These are phyloP conservation scores for Amylocarpus encephaloides DNA, from an alignment of 2,329 filamentous ascomycete species.

Conservation along the genomic window DNA sequence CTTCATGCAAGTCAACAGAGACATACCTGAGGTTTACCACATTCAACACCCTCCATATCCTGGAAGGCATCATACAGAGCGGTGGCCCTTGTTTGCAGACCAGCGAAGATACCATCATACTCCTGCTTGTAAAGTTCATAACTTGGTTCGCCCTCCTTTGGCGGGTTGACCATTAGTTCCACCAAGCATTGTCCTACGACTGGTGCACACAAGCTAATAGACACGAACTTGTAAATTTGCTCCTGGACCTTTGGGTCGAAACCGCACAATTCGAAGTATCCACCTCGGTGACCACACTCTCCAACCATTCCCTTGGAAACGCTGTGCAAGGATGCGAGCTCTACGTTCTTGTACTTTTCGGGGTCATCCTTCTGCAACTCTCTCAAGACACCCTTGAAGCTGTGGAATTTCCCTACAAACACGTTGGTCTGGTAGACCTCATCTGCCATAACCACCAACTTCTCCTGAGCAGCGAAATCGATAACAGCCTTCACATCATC, in stretches of 20 bases:
- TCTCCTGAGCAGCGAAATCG: conserved; percentile 76
- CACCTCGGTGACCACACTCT: conserved; percentile 94
- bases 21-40: conserved; percentile 66
- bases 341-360: conserved; percentile 74
- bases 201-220: conserved; percentile 91
- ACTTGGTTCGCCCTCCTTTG: conserved; percentile 73
- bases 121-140: conserved; percentile 79
- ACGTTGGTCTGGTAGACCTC: conserved; percentile 99
- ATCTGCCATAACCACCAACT: conserved; percentile 85
- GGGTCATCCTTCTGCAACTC: conserved; percentile 69
- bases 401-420: conserved; percentile 88
- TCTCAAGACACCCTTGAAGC: conserved; percentile 86
- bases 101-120: conserved; percentile 74
- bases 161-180: conserved; percentile 97
- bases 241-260: conserved; percentile 81
- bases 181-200: conserved; percentile 95
- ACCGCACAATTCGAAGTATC: conserved; percentile 92
- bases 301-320: conserved; percentile 98
- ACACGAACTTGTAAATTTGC: conserved; percentile 98
- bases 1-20: conserved; percentile 7
- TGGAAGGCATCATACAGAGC: conserved; percentile 87
- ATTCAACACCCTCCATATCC: conserved; percentile 93
- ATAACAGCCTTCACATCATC: conserved; percentile 80
- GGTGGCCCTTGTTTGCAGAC: conserved; percentile 70
- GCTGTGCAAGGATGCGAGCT: conserved; percentile 88